Base-by-base conservation (phyloP, 202 grass and related monocot genomes). In the Sporobolus alterniflorus region DNA sequence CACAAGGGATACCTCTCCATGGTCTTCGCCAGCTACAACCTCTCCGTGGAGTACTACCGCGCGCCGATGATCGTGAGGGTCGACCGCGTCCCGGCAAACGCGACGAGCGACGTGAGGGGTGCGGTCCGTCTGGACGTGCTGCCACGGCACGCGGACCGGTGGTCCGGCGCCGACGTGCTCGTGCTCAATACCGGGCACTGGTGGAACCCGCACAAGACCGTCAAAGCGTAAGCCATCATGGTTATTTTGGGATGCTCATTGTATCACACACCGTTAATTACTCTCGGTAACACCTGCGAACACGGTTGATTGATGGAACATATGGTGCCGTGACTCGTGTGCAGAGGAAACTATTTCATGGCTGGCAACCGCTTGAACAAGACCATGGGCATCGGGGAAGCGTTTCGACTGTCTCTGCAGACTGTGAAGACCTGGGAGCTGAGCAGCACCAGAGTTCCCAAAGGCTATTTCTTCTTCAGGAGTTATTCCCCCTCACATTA, bases 21-120 rank as follows among this genome's bases (percentile, higher is more conserved):
- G 60, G 64, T 95, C 3, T 98, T 98, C 84, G 66, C 67, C 2
- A 84, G 85, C 61, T 88, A 93, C 88, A 98, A 98, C 82, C 78
- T 98, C 56, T 91, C 95, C 0, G 71, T 98, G 6, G 92, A 98
- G 83, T 98, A 98, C 76, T 98, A 95, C 84, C 95, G 92, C 1
- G 84, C 92, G 5, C 95, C 95, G 0, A 83, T 90, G 72, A 79
- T 98, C 14, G 89, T 93, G 29, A 84, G 83, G 64, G 51, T 98
- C 20, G 89, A 91, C 74, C 88, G 95, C 18, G 75, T 91, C 43
- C 34, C 62, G 9, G 34, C 74, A 4, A 66, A 66, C 61, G 14
- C 12, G 13, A 56, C 13, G 17, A 32, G 6, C 0, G 57, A 29
- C 0, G 61, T 62, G 49, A 88, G 68, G 71, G 88, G 92, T 13